Conservation (phyloP, 73 alveolate species). For the Symbiodinium pilosum region DNA sequence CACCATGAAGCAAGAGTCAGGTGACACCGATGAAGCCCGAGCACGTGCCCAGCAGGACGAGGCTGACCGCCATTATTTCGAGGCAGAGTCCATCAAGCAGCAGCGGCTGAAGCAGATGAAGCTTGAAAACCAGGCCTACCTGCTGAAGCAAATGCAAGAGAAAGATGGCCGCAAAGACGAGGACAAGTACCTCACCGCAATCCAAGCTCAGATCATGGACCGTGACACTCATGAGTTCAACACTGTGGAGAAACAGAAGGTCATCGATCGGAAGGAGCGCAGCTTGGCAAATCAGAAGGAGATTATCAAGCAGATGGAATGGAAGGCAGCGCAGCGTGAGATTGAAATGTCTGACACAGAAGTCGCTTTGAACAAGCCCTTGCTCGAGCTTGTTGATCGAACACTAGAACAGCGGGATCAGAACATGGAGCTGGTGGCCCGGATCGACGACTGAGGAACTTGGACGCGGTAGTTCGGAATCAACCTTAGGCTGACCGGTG, state of each 20-base stretch:
- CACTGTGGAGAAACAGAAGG: conserved; percentile 62
- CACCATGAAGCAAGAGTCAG: conserved; percentile 38
- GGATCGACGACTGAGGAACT: neutral
- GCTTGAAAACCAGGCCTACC: conserved; percentile 80
- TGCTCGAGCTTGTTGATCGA: conserved; percentile 81
- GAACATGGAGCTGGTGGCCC: conserved; percentile 36
- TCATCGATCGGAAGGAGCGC: conserved; percentile 59
- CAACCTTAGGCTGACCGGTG: neutral
- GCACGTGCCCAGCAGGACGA: conserved; percentile 84
- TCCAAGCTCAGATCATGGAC: conserved; percentile 93
- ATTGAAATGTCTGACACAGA: conserved; percentile 93
- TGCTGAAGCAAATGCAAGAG: conserved; percentile 85
- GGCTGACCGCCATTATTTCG: conserved; percentile 44
- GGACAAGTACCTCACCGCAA: conserved; percentile 75
- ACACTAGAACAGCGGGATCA: conserved; percentile 78
- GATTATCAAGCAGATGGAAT: conserved; percentile 76
- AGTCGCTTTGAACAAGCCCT: conserved; percentile 92
- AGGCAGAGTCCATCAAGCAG: conserved; percentile 87
- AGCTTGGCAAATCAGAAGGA: conserved; percentile 75
- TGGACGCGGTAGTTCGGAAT: neutral
- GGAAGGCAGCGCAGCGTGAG: conserved; percentile 91
- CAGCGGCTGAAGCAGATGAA: conserved; percentile 89
- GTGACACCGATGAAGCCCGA: conserved; percentile 70
- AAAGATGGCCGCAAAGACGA: conserved; percentile 84
- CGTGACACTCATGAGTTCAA: conserved; percentile 60